These are phyloP conservation scores for Tephrocybe sp. DNA, from an alignment of 768 basidiomycete species.

Conservation along the genomic window DNA sequence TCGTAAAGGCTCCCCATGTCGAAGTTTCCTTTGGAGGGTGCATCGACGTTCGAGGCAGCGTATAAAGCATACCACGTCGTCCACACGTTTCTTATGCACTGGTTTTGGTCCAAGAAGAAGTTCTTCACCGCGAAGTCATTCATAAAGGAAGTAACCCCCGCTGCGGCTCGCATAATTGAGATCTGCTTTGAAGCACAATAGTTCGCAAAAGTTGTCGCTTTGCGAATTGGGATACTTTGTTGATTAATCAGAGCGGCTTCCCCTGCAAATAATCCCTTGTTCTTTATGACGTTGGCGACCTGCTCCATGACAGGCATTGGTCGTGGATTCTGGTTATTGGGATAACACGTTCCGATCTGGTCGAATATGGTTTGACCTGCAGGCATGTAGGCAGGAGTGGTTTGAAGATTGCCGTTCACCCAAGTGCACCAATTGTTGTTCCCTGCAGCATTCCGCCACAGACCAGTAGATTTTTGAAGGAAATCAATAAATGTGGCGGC, in stretches of 20 bases:
- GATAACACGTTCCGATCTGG: not conserved
- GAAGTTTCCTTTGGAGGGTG: not conserved
- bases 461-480: not conserved
- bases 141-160: not conserved
- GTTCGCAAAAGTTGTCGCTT: not conserved
- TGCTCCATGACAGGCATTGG: not conserved
- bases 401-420: not conserved
- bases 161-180: not conserved
- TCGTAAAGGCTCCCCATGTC: not conserved
- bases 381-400: not conserved
- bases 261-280: not conserved
- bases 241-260: too few species aligned
- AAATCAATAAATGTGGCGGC: not conserved
- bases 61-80: not conserved
- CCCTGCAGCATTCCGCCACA: not conserved
- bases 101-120: not conserved
- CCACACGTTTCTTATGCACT: not conserved
- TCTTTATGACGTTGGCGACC: too few species aligned
- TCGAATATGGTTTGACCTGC: not conserved
- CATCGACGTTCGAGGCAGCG: not conserved
- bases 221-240: not conserved
- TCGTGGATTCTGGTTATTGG: too few species aligned
- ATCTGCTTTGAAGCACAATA: not conserved
- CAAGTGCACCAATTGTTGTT: not conserved
- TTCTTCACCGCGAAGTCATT: not conserved